Percentiles rank a stretch among this genome's conserved stretches.
Evolutionary conservation across 2,329 filamentous ascomycete species (phyloP).

Genomic region (Paecilomyces dactylethromorphus): DNA sequence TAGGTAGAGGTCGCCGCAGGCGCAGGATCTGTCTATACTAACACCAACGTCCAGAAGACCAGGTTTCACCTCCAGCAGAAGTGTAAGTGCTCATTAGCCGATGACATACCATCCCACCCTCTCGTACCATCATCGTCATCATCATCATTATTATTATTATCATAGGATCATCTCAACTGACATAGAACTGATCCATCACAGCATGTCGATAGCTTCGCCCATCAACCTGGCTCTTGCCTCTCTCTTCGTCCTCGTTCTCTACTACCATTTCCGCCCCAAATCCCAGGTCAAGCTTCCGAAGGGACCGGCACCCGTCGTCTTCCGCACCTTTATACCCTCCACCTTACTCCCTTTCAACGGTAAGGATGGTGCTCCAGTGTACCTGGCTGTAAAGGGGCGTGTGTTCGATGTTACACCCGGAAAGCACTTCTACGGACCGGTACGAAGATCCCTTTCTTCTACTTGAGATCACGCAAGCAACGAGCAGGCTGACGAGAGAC

Average conservation of each 20-base stretch:
- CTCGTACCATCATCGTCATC: constrained; percentile 25
- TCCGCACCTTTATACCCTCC: constrained; percentile 75
- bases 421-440: constrained; percentile 88
- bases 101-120: constrained; percentile 12
- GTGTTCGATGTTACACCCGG: constrained; percentile 87
- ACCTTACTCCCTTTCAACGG: constrained; percentile 86
- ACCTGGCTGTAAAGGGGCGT: constrained; percentile 81
- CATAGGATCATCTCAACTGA: constrained; percentile 18
- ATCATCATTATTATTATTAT: no score
- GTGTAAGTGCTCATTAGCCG: constrained; percentile 21
- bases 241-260: constrained; percentile 51
- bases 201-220: constrained; percentile 50
- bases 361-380: constrained; percentile 65
- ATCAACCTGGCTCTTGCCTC: constrained; percentile 57
- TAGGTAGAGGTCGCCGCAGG: neutral
- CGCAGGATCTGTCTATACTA: neutral
- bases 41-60: constrained; percentile 13
- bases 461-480: neutral
- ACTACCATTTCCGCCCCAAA: constrained; percentile 53
- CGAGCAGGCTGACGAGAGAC: neutral
- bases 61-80: constrained; percentile 22
- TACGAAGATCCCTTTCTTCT: constrained; percentile 15
- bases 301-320: constrained; percentile 64
- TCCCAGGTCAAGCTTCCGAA: constrained; percentile 46
- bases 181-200: constrained; percentile 18